A percentile compares a stretch with the other conserved stretches of the same genome.
phyloP scores from a whole-genome alignment of 108 stramenopile genomes.

The Skeletonema costatum region DNA sequence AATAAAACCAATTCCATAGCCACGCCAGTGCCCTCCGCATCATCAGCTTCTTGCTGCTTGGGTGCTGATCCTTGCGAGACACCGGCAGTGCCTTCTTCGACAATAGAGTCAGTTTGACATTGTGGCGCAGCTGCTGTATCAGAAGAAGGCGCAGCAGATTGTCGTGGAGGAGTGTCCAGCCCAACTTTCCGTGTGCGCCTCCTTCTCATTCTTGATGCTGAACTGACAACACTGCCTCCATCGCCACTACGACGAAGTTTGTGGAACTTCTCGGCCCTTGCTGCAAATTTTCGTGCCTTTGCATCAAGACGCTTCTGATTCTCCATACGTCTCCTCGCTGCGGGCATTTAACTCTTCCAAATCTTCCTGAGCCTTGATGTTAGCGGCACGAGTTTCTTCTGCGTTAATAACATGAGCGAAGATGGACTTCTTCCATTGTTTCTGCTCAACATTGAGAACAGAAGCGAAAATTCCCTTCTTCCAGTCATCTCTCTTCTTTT shows the following conservation, averaged over 20 bases:
- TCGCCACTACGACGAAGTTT: conserved; percentile 40
- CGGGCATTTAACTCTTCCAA: conserved; percentile 35
- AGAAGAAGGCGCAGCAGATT: neutral
- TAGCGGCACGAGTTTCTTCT: conserved; percentile 30
- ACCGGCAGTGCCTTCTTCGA: neutral
- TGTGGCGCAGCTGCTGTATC: neutral
- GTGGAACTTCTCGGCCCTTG: conserved; percentile 40
- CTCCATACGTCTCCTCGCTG: conserved; percentile 18
- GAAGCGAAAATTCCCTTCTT: conserved; percentile 19
- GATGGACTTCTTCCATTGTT: conserved; percentile 30
- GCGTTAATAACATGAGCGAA: conserved; percentile 36
- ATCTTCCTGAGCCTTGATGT: conserved; percentile 21
- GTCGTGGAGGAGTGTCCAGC: neutral
- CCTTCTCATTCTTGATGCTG: neutral
- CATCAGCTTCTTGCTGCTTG: neutral
- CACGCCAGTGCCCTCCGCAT: neutral
- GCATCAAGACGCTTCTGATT: conserved; percentile 36
- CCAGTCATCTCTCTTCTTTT: conserved; percentile 38
- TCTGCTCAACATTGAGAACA: conserved; percentile 44
- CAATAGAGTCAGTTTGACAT: neutral
- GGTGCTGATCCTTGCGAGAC: neutral
- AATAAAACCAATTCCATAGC: neutral
- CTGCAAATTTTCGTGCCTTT: conserved; percentile 47
- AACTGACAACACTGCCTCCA: conserved; percentile 37
- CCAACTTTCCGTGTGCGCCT: neutral